Base-by-base conservation (phyloP, 192 early-diverging fungal species). In the Chytriomyces confervae region DNA sequence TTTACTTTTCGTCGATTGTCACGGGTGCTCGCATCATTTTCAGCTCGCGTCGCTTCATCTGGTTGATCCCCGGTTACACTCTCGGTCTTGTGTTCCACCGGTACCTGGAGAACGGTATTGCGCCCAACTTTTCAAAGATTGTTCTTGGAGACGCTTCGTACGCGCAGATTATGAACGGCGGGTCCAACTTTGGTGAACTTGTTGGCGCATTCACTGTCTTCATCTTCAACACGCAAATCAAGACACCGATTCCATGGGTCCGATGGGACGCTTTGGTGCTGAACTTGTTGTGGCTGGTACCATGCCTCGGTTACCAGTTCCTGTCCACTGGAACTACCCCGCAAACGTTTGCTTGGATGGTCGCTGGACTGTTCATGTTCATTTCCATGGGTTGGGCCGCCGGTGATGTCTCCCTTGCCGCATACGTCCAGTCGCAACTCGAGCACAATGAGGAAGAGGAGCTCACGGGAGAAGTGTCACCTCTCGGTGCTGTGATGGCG, bases 151-250 rank as follows among this genome's bases (percentile, higher is more conserved):
- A 78, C 84, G 13, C 43, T 4, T 20, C 20, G 2, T 66, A 20
- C 29, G 88, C 66, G 29, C 29, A 36, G 29, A 36, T 36, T 36
- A 79, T 90, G 71, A 76, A 84, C 36, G 87, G 84, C 44, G 87
- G 86, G 13, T 89, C 87, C 78, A 90, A 90, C 66, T 90, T 90
- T 85, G 89, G 89, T 66, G 89, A 90, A 69, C 53, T 60, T 36
- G 29, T 36, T 36, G 29, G 29, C 29, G 29, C 29, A 2, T 2
- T 36, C 29, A 36, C 29, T 2, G 29, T 36, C 0, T 36, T 36
- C 29, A 36, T 36, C 29, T 86, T 89, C 72, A 83, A 84, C 67
- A 76, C 64, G 23, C 72, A 46, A 69, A 57, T 90, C 78, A 81
- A 83, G 77, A 89, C 87, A 29, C 89, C 89, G 20, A 71, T 90